phyloP scores from a whole-genome alignment of 164 flowering plant genomes.

The Macadamia tetraphylla region DNA sequence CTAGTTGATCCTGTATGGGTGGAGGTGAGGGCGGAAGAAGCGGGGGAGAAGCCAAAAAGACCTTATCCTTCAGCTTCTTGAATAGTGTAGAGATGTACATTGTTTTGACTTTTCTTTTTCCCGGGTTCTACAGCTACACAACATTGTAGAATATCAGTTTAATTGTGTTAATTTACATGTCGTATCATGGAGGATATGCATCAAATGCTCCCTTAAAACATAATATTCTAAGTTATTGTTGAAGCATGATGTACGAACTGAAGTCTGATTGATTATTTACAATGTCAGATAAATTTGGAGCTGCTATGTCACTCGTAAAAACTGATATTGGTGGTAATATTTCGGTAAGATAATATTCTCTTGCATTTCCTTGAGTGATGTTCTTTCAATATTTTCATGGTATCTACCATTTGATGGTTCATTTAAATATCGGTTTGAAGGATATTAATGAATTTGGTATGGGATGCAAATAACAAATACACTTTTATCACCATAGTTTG shows the following conservation, averaged over 20 bases:
- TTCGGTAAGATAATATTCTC: constrained; percentile 34
- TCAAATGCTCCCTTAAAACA: neutral
- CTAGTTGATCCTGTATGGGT: no score
- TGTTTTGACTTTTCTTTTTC: neutral
- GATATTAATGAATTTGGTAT: neutral
- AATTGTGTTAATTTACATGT: neutral
- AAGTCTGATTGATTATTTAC: neutral
- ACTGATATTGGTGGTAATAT: constrained; percentile 83
- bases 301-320: constrained; percentile 86
- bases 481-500: neutral
- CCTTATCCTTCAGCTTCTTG: neutral
- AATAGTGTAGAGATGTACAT: neutral
- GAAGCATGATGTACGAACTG: neutral
- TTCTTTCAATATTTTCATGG: neutral
- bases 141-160: neutral
- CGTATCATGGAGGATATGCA: neutral
- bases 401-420: neutral
- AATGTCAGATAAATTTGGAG: constrained; percentile 73
- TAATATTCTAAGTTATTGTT: neutral
- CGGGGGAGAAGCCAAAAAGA: no score
- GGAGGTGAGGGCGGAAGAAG: no score
- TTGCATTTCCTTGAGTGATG: neutral
- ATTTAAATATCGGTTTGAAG: neutral
- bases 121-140: no score
- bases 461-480: no score